These are phyloP conservation scores for Biscogniauxia mediterranea DNA, from an alignment of 2,329 filamentous ascomycete species.

Conservation along the genomic window DNA sequence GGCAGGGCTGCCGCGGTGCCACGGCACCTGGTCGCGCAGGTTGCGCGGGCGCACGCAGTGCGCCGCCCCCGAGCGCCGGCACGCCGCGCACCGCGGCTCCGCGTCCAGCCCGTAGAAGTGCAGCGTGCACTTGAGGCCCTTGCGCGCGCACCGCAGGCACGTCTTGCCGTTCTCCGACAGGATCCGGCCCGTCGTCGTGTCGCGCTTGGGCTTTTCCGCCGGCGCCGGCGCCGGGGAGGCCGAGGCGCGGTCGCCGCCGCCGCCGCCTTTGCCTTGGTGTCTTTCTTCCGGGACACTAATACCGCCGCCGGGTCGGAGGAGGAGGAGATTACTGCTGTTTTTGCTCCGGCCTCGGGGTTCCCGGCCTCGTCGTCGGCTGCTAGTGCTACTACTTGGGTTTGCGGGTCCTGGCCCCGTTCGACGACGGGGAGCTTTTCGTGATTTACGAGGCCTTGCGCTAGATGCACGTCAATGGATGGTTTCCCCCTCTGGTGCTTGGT, in stretches of 20 bases:
- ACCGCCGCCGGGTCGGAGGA: not conserved
- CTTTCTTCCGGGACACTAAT: not conserved
- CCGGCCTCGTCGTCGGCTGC: not conserved
- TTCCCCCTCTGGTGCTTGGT: not conserved
- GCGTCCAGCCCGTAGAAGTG: slow-evolving; percentile 16
- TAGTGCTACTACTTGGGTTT: not conserved
- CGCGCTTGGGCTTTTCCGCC: slow-evolving; percentile 1
- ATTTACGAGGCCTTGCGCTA: slow-evolving; percentile 8
- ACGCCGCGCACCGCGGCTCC: slow-evolving; percentile 22
- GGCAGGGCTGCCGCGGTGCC: slow-evolving; percentile 11
- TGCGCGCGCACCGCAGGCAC: slow-evolving; percentile 25
- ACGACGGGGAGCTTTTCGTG: slow-evolving; percentile 7
- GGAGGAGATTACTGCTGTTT: not conserved
- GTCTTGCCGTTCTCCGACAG: slow-evolving; percentile 13
- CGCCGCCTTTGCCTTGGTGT: not conserved
- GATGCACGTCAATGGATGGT: slow-evolving; percentile 9
- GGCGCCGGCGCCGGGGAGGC: no score
- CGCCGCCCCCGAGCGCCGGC: slow-evolving; percentile 13
- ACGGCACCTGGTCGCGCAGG: not conserved
- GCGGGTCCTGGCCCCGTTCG: not conserved
- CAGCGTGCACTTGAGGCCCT: slow-evolving; percentile 26
- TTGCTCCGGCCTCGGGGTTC: not conserved
- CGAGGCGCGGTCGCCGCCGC: no score
- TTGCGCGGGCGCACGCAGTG: slow-evolving; percentile 22
- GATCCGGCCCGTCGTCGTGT: slow-evolving; percentile 18